phyloP scores from a whole-genome alignment of 495 filamentous ascomycete species.

The Talaromyces trachyspermus region DNA sequence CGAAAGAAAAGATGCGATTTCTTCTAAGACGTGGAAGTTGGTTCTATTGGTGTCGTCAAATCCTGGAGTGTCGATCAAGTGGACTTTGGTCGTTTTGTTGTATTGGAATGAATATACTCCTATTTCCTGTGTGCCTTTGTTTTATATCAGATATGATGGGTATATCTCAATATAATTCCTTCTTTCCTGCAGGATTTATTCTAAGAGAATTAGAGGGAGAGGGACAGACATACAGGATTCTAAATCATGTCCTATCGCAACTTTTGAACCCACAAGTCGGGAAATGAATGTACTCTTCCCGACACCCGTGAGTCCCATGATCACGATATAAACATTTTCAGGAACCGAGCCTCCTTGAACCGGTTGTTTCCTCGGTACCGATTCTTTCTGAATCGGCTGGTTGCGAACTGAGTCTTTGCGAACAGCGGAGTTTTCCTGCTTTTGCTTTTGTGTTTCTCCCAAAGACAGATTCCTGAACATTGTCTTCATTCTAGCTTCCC shows the following conservation, averaged over 20 bases:
- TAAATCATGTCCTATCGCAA: background rate
- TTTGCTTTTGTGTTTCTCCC: too few species aligned
- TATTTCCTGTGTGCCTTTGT: background rate
- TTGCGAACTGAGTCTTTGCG: too few species aligned
- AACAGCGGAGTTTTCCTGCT: too few species aligned
- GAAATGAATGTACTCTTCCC: background rate
- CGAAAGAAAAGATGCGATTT: constrained; percentile 24
- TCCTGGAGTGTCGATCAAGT: constrained; percentile 14
- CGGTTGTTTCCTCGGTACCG: too few species aligned
- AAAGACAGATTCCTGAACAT: too few species aligned
- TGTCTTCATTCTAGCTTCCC: too few species aligned
- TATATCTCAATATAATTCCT: too few species aligned
- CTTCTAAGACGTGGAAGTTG: constrained; percentile 3
- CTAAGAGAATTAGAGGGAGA: background rate
- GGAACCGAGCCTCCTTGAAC: too few species aligned
- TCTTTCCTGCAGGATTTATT: background rate
- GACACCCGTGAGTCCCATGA: background rate
- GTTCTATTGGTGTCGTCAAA: background rate
- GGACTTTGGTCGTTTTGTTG: constrained; percentile 7
- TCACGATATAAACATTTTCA: too few species aligned
- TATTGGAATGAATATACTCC: background rate
- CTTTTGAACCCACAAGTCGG: background rate
- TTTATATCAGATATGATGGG: too few species aligned
- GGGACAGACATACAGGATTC: background rate
- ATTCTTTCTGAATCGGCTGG: too few species aligned